phyloP scores from a whole-genome alignment of 805 yeast species.

The Yarrowia hollandica region DNA sequence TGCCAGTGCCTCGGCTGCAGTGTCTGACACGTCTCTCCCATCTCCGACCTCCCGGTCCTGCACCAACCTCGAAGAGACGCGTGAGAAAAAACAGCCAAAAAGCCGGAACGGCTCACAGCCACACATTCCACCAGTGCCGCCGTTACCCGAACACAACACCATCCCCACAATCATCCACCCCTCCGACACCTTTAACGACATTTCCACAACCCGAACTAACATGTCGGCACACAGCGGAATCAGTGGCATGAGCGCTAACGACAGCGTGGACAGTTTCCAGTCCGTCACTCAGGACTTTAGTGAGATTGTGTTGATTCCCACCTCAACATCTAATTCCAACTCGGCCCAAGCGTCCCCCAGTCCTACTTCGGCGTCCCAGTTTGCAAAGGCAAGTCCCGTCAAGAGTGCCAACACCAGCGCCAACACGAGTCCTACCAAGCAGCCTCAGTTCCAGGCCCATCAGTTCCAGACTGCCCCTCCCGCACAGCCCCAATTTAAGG shows the following conservation, averaged over 20 bases:
- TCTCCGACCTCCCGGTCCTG: no score
- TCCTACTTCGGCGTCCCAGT: background rate
- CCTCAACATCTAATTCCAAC: background rate
- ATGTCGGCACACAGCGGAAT: background rate
- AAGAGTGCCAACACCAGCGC: background rate
- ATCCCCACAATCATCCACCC: background rate
- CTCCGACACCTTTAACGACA: no score
- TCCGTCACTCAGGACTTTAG: slow-evolving; percentile 17
- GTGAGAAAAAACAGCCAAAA: background rate
- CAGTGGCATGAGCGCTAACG: background rate
- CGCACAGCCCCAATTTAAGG: no score
- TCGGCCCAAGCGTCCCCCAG: background rate
- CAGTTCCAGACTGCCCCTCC: no score
- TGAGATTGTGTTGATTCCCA: slow-evolving; percentile 1
- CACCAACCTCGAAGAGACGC: background rate
- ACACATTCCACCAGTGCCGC: background rate
- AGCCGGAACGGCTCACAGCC: background rate
- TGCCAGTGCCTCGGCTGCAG: no score
- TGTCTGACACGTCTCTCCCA: background rate
- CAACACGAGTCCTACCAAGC: no score
- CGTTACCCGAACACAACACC: background rate
- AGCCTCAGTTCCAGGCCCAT: no score
- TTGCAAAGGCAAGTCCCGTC: background rate
- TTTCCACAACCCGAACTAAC: background rate
- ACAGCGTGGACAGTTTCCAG: slow-evolving; percentile 20